A percentile compares a stretch with the other conserved stretches of the same genome.
Evolutionary conservation across 768 basidiomycete species (phyloP).

Genomic region (Tulasnella sp.): DNA sequence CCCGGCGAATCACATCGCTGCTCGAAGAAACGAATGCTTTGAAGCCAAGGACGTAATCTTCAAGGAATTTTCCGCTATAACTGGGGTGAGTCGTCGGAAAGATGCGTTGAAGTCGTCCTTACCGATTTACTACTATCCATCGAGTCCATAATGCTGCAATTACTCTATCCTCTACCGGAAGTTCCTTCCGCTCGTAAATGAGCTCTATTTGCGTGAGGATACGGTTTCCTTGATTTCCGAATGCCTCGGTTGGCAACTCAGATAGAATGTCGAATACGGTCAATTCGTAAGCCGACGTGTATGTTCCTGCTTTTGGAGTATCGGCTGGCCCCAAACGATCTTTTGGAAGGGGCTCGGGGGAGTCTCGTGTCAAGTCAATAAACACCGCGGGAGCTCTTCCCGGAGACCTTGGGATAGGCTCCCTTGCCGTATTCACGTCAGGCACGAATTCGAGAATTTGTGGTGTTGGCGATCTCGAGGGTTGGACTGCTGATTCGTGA

Average conservation of each 20-base stretch:
- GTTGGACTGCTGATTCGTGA: background rate
- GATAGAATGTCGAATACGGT: constrained; percentile 54
- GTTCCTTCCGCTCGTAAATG: constrained; percentile 57
- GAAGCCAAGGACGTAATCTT: constrained; percentile 42
- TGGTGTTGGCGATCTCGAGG: background rate
- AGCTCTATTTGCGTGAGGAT: constrained; percentile 66
- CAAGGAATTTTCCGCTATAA: constrained; percentile 42
- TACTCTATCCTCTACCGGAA: constrained; percentile 65
- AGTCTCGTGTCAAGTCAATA: constrained; percentile 17
- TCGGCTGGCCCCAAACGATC: constrained; percentile 43
- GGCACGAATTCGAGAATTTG: background rate
- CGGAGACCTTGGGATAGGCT: background rate
- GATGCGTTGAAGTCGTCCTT: constrained; percentile 8
- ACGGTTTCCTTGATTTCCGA: constrained; percentile 57
- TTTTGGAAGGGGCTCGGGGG: constrained; percentile 33
- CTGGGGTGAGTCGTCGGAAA: constrained; percentile 1
- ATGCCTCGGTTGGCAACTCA: constrained; percentile 45
- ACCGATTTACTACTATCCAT: constrained; percentile 60
- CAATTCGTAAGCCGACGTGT: constrained; percentile 49
- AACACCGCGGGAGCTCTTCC: background rate
- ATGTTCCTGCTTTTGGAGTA: constrained; percentile 34
- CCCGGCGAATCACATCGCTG: constrained; percentile 54
- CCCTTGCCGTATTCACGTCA: background rate
- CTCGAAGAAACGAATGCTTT: constrained; percentile 46
- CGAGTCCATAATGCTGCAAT: constrained; percentile 68